Conservation (phyloP, 805 yeast species). For the Pichia paraexigua region DNA sequence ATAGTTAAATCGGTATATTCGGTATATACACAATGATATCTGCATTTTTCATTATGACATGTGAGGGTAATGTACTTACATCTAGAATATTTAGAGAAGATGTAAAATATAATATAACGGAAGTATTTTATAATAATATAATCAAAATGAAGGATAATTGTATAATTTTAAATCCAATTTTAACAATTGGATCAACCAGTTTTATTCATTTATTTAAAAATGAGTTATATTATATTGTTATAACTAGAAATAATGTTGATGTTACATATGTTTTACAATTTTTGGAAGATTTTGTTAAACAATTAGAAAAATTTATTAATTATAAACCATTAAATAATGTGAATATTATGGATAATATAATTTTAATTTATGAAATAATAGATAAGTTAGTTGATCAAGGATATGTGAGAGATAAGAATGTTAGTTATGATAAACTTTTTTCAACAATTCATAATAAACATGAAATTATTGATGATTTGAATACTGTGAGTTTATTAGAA, state of each 20-base stretch:
- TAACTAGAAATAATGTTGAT: conserved; percentile 84
- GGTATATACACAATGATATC: conserved; percentile 58
- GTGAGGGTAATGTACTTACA: conserved; percentile 76
- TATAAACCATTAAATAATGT: conserved; percentile 13
- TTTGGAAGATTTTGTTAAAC: conserved; percentile 49
- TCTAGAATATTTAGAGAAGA: conserved; percentile 69
- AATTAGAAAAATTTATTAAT: conserved; percentile 36
- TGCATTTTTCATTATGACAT: conserved; percentile 71
- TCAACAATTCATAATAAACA: conserved; percentile 10
- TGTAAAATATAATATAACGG: conserved; percentile 69
- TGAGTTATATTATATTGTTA: conserved; percentile 74
- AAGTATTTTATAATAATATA: conserved; percentile 88
- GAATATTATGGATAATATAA: conserved; percentile 52
- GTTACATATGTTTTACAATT: conserved; percentile 76
- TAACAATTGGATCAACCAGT: conserved; percentile 89
- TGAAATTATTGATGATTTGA: not conserved
- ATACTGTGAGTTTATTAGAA: not conserved
- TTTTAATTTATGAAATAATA: conserved; percentile 63
- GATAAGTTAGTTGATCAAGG: conserved; percentile 77
- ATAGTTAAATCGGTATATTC: not conserved
- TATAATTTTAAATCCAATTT: conserved; percentile 51
- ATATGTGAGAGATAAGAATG: conserved; percentile 42
- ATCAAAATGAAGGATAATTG: conserved; percentile 39
- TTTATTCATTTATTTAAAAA: conserved; percentile 66
- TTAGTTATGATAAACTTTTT: conserved; percentile 15